Evolutionary conservation across 352 stramenopile species (phyloP).

Genomic region (Phytophthora citrophthora): DNA sequence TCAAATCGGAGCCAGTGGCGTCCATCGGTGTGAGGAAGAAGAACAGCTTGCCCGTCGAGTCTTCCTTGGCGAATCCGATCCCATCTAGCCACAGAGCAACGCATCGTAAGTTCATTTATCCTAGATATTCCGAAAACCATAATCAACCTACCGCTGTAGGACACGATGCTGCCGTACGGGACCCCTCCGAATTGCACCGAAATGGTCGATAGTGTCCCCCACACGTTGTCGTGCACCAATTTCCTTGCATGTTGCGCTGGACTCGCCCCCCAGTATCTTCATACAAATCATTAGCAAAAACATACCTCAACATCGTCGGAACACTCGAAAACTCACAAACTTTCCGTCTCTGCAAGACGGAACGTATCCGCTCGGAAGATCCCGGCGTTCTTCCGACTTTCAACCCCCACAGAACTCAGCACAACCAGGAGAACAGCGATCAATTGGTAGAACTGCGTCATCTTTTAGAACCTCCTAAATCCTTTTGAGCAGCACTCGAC

Average conservation of each 20-base stretch:
- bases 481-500: conserved; percentile 21
- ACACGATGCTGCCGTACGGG: conserved; percentile 63
- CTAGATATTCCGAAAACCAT: neutral
- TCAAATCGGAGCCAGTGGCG: conserved; percentile 52
- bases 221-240: conserved; percentile 71
- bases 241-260: conserved; percentile 56
- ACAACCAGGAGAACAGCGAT: conserved; percentile 22
- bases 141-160: conserved; percentile 62
- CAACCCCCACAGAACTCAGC: conserved; percentile 10
- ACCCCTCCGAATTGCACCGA: conserved; percentile 63
- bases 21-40: conserved; percentile 78
- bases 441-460: conserved; percentile 17
- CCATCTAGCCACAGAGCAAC: conserved; percentile 46
- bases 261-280: conserved; percentile 26
- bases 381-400: conserved; percentile 10
- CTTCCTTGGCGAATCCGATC: conserved; percentile 48
- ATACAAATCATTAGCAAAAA: neutral
- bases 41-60: conserved; percentile 67
- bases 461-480: conserved; percentile 1
- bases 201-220: conserved; percentile 69
- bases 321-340: conserved; percentile 13
- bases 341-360: conserved; percentile 17
- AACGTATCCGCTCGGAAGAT: conserved; percentile 30
- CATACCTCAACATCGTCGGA: too few species aligned
- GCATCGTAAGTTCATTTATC: neutral